A percentile compares a stretch with the other conserved stretches of the same genome.
Conservation (phyloP, 108 stramenopile species). For the Pelagomonas calceolata region DNA sequence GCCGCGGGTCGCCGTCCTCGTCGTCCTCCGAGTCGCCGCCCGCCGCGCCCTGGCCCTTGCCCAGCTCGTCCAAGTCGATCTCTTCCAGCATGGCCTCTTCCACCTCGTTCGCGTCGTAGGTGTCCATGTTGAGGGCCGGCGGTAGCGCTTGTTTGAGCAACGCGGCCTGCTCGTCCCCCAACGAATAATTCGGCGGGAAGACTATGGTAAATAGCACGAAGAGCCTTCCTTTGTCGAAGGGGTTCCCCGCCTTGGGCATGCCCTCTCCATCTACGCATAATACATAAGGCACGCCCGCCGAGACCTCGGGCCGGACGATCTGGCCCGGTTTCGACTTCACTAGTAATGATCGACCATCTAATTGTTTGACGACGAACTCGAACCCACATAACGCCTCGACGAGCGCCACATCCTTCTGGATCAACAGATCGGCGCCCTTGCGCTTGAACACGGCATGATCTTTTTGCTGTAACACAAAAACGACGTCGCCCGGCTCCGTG, state of each 20-base stretch:
- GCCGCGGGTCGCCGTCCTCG: slow-evolving; percentile 10
- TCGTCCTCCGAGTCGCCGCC: slow-evolving; percentile 11
- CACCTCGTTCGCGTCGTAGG: slow-evolving; percentile 37
- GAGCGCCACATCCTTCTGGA: slow-evolving; percentile 76
- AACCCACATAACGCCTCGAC: slow-evolving; percentile 94
- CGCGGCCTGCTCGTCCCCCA: slow-evolving; percentile 29
- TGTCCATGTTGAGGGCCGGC: slow-evolving; percentile 7
- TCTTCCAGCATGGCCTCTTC: slow-evolving; percentile 10
- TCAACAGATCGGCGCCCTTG: slow-evolving; percentile 88
- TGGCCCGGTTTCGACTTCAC: slow-evolving; percentile 78
- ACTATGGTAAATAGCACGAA: slow-evolving; percentile 82
- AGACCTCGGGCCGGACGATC: slow-evolving; percentile 63
- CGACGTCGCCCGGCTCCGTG: slow-evolving; percentile 83
- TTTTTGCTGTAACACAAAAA: slow-evolving; percentile 95
- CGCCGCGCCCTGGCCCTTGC: slow-evolving; percentile 11
- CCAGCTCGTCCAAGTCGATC: slow-evolving; percentile 27
- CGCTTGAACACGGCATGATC: slow-evolving; percentile 87
- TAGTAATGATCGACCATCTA: slow-evolving; percentile 76
- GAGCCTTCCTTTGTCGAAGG: slow-evolving; percentile 84
- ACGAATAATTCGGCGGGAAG: slow-evolving; percentile 63
- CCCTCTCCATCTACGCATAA: slow-evolving; percentile 83
- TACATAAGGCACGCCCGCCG: slow-evolving; percentile 56
- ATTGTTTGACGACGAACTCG: slow-evolving; percentile 71
- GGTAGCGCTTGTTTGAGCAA: slow-evolving; percentile 19
- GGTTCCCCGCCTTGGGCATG: slow-evolving; percentile 85